These are phyloP conservation scores for Mucor ambiguus DNA, from an alignment of 371 early-diverging fungal genomes.

Conservation along the genomic window DNA sequence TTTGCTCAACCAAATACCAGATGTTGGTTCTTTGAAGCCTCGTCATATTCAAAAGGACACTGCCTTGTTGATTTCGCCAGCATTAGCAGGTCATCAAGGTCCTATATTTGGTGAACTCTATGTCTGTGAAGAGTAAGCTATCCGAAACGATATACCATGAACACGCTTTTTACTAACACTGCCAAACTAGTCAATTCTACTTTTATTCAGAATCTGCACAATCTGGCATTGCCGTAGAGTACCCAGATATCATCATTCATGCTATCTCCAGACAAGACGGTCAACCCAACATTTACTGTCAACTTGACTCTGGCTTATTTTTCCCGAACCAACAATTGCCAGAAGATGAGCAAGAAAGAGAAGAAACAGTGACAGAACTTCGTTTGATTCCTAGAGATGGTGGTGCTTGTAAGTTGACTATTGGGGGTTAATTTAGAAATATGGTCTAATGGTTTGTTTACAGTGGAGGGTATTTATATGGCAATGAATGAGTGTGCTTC, in stretches of 20 bases:
- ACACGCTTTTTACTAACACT: neutral
- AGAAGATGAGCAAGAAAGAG: constrained; percentile 59
- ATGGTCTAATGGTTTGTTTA: neutral
- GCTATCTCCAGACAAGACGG: constrained; percentile 75
- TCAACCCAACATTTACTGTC: constrained; percentile 73
- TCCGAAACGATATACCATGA: neutral
- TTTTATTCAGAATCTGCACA: constrained; percentile 50
- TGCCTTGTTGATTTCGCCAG: constrained; percentile 38
- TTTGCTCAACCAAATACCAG: constrained; percentile 39
- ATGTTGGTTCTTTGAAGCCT: constrained; percentile 32
- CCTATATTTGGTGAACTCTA: constrained; percentile 37
- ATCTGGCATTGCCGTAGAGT: constrained; percentile 69
- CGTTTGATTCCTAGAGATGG: constrained; percentile 69
- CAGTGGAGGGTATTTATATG: constrained; percentile 76
- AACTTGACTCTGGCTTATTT: constrained; percentile 57
- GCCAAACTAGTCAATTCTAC: constrained; percentile 42
- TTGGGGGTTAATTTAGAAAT: neutral
- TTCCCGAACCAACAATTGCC: constrained; percentile 48
- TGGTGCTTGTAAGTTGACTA: constrained; percentile 54
- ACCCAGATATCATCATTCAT: constrained; percentile 78
- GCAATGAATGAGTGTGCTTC: constrained; percentile 79
- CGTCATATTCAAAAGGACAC: constrained; percentile 40
- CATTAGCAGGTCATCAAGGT: constrained; percentile 37
- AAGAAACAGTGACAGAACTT: constrained; percentile 63
- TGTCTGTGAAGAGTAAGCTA: constrained; percentile 48